Base-by-base conservation (phyloP, 2,329 filamentous ascomycete genomes). In the Triangularia setosa region DNA sequence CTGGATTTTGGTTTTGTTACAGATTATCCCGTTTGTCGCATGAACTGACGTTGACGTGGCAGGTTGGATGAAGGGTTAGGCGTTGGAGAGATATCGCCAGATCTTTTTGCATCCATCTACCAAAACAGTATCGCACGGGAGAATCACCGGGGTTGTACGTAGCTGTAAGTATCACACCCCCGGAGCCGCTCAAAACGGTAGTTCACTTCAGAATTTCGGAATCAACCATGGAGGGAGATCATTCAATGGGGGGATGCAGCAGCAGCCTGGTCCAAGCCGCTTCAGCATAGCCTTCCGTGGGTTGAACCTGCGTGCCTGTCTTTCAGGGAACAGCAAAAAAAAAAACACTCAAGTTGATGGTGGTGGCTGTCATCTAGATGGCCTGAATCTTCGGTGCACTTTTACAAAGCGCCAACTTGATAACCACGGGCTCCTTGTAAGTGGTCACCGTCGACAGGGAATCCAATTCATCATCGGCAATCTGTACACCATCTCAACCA, bases 31-130 rank as follows among this genome's bases (percentile, higher is more conserved):
- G 33, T 25, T 25, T 8, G 23, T 44, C 18, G 58, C 58, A 60
- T 60, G 24, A 60, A 53, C 9, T 9, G n/a, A 9, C 33, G 58
- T 60, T 60, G 35, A 60, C 58, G 40, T 53, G 58, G 58, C 58
- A 52, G 40, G 25, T 60, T 33, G 57, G 27, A n/a, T 33, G 27
- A 40, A 48, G 58, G 24, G 58, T 60, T 60, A n/a, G 48, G 24
- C 18, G 21, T 24, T 12, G 48, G 48, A 12, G 9, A 53, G 18
- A 53, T 24, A 52, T 60, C 35, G 33, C 48, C 57, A 27, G 33
- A 58, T 58, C 27, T 58, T 11, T 33, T 14, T 33, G 30, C 12
- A 12, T 33, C n/a, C n/a, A n/a, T n/a, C n/a, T n/a, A n/a, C 27
- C 4, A 30, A 30, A 30, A 30, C 27, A 30, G 27, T 11, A 33